Evolutionary conservation across 23 red algal species (phyloP).

Genomic region (Gracilaria gracilis): DNA sequence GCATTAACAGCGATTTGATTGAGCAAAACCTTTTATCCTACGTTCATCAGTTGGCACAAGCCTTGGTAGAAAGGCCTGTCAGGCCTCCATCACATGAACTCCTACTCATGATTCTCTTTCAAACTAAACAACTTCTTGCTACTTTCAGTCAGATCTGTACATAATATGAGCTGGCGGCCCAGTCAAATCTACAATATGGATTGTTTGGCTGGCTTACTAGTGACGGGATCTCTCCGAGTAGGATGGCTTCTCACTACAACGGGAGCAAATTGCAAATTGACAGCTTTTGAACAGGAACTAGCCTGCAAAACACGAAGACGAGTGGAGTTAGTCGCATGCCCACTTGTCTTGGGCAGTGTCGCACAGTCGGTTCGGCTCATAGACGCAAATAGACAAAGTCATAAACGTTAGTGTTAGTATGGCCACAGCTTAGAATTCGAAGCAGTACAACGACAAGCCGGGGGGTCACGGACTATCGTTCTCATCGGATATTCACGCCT

Average conservation of each 20-base stretch:
- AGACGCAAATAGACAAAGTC: slow-evolving; percentile 39
- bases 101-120: slow-evolving; percentile 8
- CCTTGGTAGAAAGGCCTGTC: neutral
- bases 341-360: neutral
- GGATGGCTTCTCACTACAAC: neutral
- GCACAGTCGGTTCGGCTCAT: neutral
- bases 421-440: neutral
- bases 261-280: neutral
- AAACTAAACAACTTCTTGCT: slow-evolving; percentile 14
- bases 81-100: slow-evolving; percentile 43
- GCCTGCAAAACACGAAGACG: neutral
- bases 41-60: slow-evolving; percentile 50
- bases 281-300: slow-evolving; percentile 9
- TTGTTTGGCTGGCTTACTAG: slow-evolving; percentile 2
- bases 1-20: neutral
- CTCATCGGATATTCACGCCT: slow-evolving; percentile 51
- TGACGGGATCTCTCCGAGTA: neutral
- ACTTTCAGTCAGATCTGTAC: slow-evolving; percentile 25
- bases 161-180: slow-evolving; percentile 8
- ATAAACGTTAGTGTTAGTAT: slow-evolving; percentile 9
- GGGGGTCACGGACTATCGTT: neutral
- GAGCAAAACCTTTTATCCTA: slow-evolving; percentile 1
- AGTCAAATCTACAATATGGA: neutral
- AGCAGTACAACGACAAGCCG: neutral
- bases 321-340: slow-evolving; percentile 7